These are phyloP conservation scores for Aethionema arabicum DNA, from an alignment of 345 rosid species.

Conservation along the genomic window DNA sequence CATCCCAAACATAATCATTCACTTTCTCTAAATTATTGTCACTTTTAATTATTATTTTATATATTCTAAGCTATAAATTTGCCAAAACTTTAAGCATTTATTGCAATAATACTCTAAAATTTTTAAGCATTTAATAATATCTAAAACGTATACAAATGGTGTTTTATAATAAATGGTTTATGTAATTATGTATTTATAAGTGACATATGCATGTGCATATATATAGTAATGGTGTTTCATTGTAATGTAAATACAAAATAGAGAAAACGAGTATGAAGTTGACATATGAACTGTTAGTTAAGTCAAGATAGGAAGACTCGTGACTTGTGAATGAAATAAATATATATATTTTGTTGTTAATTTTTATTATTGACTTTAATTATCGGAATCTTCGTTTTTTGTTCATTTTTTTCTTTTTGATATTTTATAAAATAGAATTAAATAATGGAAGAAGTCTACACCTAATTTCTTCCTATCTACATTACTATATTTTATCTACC, in stretches of 20 bases:
- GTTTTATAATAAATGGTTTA: no score
- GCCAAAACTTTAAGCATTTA: no score
- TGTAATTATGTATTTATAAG: no score
- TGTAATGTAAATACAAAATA: neutral
- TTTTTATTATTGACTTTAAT: slow-evolving; percentile 25
- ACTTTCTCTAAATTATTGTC: neutral
- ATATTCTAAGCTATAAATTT: slow-evolving; percentile 2
- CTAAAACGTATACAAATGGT: no score
- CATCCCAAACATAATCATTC: slow-evolving; percentile 27
- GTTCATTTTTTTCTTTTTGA: neutral
- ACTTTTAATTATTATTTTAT: neutral
- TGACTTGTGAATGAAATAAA: slow-evolving; percentile 6
- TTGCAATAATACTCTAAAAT: no score
- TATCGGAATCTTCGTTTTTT: neutral
- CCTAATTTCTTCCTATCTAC: slow-evolving; percentile 5
- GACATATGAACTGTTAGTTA: slow-evolving; percentile 19
- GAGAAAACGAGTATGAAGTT: slow-evolving; percentile 20
- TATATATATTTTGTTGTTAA: neutral
- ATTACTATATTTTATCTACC: no score
- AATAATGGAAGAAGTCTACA: slow-evolving; percentile 19
- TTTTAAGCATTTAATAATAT: no score
- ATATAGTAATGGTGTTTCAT: no score
- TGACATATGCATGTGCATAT: no score
- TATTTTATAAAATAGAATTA: slow-evolving; percentile 3
- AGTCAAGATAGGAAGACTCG: slow-evolving; percentile 25